Conservation (phyloP, 1,284 basidiomycete species). For the Fomitopsis pinicola region DNA sequence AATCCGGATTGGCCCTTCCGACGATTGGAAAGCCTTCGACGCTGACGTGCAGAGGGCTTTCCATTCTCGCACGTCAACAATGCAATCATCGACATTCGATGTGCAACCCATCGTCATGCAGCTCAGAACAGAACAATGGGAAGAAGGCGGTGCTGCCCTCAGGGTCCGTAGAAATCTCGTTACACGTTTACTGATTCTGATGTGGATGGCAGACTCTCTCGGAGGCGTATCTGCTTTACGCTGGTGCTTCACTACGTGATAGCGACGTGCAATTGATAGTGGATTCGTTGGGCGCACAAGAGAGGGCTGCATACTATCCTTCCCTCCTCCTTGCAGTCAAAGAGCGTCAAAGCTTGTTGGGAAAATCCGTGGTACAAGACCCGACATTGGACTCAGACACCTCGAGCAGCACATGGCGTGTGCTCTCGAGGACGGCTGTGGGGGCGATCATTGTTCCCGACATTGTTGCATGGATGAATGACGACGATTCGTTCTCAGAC, state of each 20-base stretch:
- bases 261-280: conserved; percentile 5
- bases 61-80: conserved; percentile 8
- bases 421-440: conserved; percentile 25
- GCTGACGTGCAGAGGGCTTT: conserved; percentile 10
- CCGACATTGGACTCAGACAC: background rate
- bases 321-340: conserved; percentile 6
- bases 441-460: conserved; percentile 37
- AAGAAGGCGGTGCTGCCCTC: conserved; percentile 25
- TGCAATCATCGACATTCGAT: conserved; percentile 21
- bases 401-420: conserved; percentile 19
- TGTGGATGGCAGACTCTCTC: conserved; percentile 10
- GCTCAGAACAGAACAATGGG: conserved; percentile 32
- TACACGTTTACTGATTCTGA: background rate
- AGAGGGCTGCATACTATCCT: conserved; percentile 10
- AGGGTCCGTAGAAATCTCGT: conserved; percentile 21
- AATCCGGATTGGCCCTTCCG: conserved; percentile 20
- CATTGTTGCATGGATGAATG: conserved; percentile 43
- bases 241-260: conserved; percentile 10
- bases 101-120: conserved; percentile 27
- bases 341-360: background rate
- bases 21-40: conserved; percentile 21
- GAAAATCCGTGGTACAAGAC: background rate
- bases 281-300: conserved; percentile 4
- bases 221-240: conserved; percentile 11
- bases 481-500: conserved; percentile 35